Evolutionary conservation across 305 asterid genomes (phyloP).

Genomic region (Fraxinus dipetala): DNA sequence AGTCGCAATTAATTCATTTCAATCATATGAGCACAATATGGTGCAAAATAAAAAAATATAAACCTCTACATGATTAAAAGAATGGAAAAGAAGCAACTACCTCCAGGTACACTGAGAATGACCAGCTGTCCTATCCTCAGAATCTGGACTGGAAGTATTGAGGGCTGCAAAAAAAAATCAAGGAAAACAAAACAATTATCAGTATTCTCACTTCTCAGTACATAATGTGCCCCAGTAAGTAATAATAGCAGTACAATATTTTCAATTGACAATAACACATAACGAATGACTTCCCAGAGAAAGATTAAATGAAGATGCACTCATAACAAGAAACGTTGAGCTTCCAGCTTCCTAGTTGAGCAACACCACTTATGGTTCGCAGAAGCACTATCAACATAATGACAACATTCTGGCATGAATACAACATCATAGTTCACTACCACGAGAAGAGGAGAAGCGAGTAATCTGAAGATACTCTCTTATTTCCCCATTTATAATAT

Average conservation of each 20-base stretch:
- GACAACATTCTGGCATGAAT: not conserved
- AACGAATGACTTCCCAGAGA: not conserved
- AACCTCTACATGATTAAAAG: slow-evolving; percentile 12
- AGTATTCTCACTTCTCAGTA: not conserved
- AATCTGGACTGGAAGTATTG: slow-evolving; percentile 90
- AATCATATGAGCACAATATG: not conserved
- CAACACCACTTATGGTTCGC: not conserved
- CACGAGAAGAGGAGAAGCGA: not conserved
- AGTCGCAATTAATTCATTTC: slow-evolving; percentile 2
- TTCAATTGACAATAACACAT: not conserved
- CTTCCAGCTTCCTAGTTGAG: not conserved
- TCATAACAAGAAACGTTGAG: not conserved
- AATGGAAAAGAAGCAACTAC: slow-evolving; percentile 34
- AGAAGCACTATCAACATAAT: not conserved
- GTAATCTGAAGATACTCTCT: not conserved
- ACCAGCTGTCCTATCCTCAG: slow-evolving; percentile 90
- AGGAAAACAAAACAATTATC: not conserved
- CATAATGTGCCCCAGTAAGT: slow-evolving; percentile 4
- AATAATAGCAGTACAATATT: not conserved
- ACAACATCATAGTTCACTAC: not conserved
- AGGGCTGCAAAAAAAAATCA: slow-evolving; percentile 58
- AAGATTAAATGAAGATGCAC: not conserved
- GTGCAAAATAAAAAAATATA: slow-evolving; percentile 7
- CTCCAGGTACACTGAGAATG: slow-evolving; percentile 96
- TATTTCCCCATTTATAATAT: not conserved